A percentile compares a stretch with the other conserved stretches of the same genome.
Conservation (phyloP, 2,329 filamentous ascomycete species). For the Alternaria solani region DNA sequence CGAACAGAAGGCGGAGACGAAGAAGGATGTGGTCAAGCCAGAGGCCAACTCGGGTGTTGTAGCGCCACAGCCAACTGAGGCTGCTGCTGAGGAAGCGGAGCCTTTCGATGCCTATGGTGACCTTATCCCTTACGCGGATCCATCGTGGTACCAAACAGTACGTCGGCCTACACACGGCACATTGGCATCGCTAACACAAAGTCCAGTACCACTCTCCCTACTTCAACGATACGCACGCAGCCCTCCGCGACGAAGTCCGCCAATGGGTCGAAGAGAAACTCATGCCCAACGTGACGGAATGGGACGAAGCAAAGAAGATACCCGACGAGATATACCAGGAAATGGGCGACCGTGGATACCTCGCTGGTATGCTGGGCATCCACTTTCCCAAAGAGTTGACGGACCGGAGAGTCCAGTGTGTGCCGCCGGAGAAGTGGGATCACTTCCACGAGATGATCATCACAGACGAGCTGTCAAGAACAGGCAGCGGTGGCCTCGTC, state of each 20-base stretch:
- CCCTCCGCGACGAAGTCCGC: slow-evolving; percentile 87
- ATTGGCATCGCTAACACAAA: slow-evolving; percentile 10
- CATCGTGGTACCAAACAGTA: slow-evolving; percentile 93
- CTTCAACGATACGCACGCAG: slow-evolving; percentile 92
- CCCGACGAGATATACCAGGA: slow-evolving; percentile 91
- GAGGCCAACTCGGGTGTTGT: slow-evolving; percentile 66
- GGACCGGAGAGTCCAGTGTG: slow-evolving; percentile 75
- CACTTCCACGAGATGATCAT: slow-evolving; percentile 97
- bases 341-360: slow-evolving; percentile 72
- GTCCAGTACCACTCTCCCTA: slow-evolving; percentile 90
- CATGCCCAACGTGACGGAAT: slow-evolving; percentile 91
- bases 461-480: slow-evolving; percentile 91
- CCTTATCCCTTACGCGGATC: slow-evolving; percentile 89
- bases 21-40: slow-evolving; percentile 62
- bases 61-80: slow-evolving; percentile 48
- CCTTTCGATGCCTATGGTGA: slow-evolving; percentile 85
- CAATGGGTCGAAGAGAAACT: slow-evolving; percentile 90
- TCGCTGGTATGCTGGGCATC: slow-evolving; percentile 76
- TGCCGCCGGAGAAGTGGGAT: slow-evolving; percentile 91
- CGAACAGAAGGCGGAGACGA: slow-evolving; percentile 56
- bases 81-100: slow-evolving; percentile 67
- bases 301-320: slow-evolving; percentile 94
- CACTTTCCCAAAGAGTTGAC: slow-evolving; percentile 76
- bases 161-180: slow-evolving; percentile 49
- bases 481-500: slow-evolving; percentile 88